Evolutionary conservation across 345 rosid genomes (phyloP), one percentile per base, ranked within the genome.

Genomic region (Odontarrhena argentea): DNA sequence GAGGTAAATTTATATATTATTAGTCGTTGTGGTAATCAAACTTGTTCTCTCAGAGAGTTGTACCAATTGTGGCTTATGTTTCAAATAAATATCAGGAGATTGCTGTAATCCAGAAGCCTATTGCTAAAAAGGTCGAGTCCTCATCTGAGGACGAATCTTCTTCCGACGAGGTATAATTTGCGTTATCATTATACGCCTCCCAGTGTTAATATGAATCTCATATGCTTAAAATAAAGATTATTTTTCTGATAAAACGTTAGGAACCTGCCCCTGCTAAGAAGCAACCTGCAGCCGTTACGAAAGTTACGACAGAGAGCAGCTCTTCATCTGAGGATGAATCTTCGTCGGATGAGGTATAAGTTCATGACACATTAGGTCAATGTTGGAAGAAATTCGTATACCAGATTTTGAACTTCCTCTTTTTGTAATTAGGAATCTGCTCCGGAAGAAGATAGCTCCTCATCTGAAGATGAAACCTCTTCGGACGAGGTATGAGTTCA

Each of bases 391-490:
- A 9, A 15, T 0, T 47, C 53, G 9, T 36, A 30, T 15, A 41
- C 24, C 42, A 43, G 18, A 14, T 3, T 41, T 54, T 7, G 3
- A 35, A 7, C 42, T 38, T 26, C 35, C 3, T 18, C 35, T 8
- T 1, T 10, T 30, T 10, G 12, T 48, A 13, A 18, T 22, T 61
- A 81, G 79, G 76, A 76, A 67, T 26, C 60, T 52, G 40, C 65
- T 24, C 57, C 66, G 50, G 34, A 53, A 70, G 57, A 25, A 13
- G 67, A 55, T 62, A 83, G 73, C 68, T 63, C 75, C 67, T 79
- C 85, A 26, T 78, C 76, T 7, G 43, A 79, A 41, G 71, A 65
- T 35, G 84, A 79, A 0, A 80, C 88, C 15, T 81, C 78, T 15
- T 66, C 76, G 1, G 77, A 74, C 22, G 71, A 75, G 60, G 83